These are phyloP conservation scores for Entomophthora muscae DNA, from an alignment of 371 early-diverging fungal genomes.

Conservation along the genomic window DNA sequence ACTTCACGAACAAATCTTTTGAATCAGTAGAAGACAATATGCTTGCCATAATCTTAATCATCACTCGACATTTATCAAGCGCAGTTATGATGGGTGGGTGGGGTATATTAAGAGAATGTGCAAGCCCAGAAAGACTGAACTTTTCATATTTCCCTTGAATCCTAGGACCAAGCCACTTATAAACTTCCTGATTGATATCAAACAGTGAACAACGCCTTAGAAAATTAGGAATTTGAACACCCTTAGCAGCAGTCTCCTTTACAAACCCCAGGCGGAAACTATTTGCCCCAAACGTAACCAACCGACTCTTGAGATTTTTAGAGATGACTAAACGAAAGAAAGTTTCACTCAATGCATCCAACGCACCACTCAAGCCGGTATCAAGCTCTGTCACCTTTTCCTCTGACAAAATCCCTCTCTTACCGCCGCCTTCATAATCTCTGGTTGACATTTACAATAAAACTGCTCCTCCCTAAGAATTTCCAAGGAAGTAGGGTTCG, in stretches of 20 bases:
- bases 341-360: not conserved
- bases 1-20: slow-evolving; percentile 36
- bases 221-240: not conserved
- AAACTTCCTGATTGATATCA: not conserved
- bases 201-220: not conserved
- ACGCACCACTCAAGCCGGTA: not conserved
- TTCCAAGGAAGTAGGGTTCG: not conserved
- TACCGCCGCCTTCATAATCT: not conserved
- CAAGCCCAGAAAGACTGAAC: slow-evolving; percentile 33
- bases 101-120: not conserved
- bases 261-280: not conserved
- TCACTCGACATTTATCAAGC: slow-evolving; percentile 35
- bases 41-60: slow-evolving; percentile 34
- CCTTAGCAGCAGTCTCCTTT: not conserved
- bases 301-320: not conserved
- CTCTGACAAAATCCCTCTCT: not conserved
- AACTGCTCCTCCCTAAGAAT: not conserved
- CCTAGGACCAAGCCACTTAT: not conserved
- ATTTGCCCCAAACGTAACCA: not conserved
- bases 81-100: slow-evolving; percentile 16
- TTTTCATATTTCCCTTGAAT: slow-evolving; percentile 15
- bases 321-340: not conserved
- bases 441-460: not conserved
- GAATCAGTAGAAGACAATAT: slow-evolving; percentile 27
- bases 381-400: not conserved